These are phyloP conservation scores for Hordeum vulgare DNA, from an alignment of 176 grass and related monocot species.

Conservation along the genomic window MorexV3_pseudomolecules_assembly NC_058519.1:552237877-552238376, in stretches of 20 bases:
- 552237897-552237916: slow-evolving; percentile 69
- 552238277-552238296: slow-evolving; percentile 91
- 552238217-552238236: slow-evolving; percentile 33
- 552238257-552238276: slow-evolving; percentile 65
- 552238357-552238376: slow-evolving; percentile 58
- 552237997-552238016: slow-evolving; percentile 33
- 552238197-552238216: slow-evolving; percentile 75
- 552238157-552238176: slow-evolving; percentile 42
- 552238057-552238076: slow-evolving; percentile 62
- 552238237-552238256: slow-evolving; percentile 17
- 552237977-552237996: slow-evolving; percentile 13
- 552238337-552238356: slow-evolving; percentile 59
- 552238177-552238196: slow-evolving; percentile 73
- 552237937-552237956: slow-evolving; percentile 88
- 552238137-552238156: slow-evolving; percentile 16
- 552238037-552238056: slow-evolving; percentile 92
- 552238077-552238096: slow-evolving; percentile 49
- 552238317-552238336: slow-evolving; percentile 86
- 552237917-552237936: slow-evolving; percentile 85
- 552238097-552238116: slow-evolving; percentile 30
- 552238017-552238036: slow-evolving; percentile 42
- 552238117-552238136: slow-evolving; percentile 29
- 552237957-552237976: slow-evolving; percentile 87
- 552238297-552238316: slow-evolving; percentile 91
- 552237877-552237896: slow-evolving; percentile 65